Evolutionary conservation across 2,329 filamentous ascomycete species (phyloP), one percentile per base, ranked within the genome.

Genomic region (Colletotrichum truncatum): DNA sequence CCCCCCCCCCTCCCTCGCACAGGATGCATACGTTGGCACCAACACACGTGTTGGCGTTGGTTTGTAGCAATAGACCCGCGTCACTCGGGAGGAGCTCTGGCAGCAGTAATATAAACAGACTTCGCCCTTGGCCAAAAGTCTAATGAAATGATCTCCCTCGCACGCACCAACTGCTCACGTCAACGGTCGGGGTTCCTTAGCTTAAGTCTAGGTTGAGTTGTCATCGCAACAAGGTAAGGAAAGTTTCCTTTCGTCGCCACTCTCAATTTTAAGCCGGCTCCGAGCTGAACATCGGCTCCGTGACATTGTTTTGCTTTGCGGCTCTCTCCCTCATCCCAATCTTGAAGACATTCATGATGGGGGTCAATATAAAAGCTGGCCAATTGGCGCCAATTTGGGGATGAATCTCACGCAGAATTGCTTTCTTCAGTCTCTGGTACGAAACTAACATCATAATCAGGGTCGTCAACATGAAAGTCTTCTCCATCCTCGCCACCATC

Each of bases 401-500:
- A 51, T 10, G 26, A 41, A 9, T n/a, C n/a, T 18, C n/a, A 12
- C 4, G 34, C 28, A 10, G 3, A 23, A n/a, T n/a, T n/a, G n/a
- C n/a, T n/a, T 6, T 14, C 18, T 59, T 18, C 7, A 5, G 1
- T 4, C 32, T 32, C n/a, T 7, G 11, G 1, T 18, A n/a, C 18
- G 14, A n/a, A 21, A 21, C 62, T 65, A 12, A 65, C 16, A 25
- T n/a, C 12, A 6, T 25, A 14, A 7, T n/a, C n/a, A 45, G 18
- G 26, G 8, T 26, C 57, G 39, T 36, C 57, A 65, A 30, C 10
- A 72, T 72, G 71, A 72, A 66, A 62, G 28, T 64, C n/a, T 36
- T 66, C 55, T 55, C 46, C 6, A 12, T 67, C 34, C 23, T 70
- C 26, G 38, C 59, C 10, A 26, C 65, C 45, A 16, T 70, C 54